Conservation (phyloP, 805 yeast genomes). For the Grigorovia transvaalensis region DNA sequence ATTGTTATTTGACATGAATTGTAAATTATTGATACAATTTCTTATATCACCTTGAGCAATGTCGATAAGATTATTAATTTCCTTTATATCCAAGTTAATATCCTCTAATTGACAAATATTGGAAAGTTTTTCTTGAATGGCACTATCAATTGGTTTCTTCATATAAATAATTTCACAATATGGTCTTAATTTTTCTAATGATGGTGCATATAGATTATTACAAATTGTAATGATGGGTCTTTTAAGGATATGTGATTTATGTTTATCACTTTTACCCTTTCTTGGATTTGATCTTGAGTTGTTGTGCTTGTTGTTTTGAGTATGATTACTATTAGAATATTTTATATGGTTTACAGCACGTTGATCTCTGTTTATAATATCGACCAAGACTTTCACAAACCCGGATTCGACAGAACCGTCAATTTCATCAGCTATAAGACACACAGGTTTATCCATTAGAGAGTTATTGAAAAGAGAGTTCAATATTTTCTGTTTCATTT, state of each 20-base stretch:
- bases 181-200: conserved; percentile 65
- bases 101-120: conserved; percentile 48
- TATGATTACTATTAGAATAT: conserved; percentile 6
- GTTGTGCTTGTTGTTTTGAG: conserved; percentile 3
- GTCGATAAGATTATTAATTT: conserved; percentile 55
- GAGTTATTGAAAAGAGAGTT: conserved; percentile 59
- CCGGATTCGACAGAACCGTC: conserved; percentile 70
- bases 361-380: conserved; percentile 48
- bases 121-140: conserved; percentile 37
- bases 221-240: conserved; percentile 91
- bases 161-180: conserved; percentile 63
- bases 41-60: conserved; percentile 75
- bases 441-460: conserved; percentile 55
- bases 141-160: conserved; percentile 43
- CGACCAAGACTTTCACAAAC: conserved; percentile 46
- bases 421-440: conserved; percentile 80
- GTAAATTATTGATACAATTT: conserved; percentile 74
- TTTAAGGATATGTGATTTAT: conserved; percentile 37
- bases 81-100: conserved; percentile 36
- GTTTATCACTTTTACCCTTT: conserved; percentile 23
- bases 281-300: neutral
- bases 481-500: conserved; percentile 42
- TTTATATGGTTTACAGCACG: conserved; percentile 35
- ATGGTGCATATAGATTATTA: conserved; percentile 70
- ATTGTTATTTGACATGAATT: conserved; percentile 36